phyloP scores from a whole-genome alignment of 1,284 basidiomycete genomes.

The Cutaneotrichosporon mucoides region DNA sequence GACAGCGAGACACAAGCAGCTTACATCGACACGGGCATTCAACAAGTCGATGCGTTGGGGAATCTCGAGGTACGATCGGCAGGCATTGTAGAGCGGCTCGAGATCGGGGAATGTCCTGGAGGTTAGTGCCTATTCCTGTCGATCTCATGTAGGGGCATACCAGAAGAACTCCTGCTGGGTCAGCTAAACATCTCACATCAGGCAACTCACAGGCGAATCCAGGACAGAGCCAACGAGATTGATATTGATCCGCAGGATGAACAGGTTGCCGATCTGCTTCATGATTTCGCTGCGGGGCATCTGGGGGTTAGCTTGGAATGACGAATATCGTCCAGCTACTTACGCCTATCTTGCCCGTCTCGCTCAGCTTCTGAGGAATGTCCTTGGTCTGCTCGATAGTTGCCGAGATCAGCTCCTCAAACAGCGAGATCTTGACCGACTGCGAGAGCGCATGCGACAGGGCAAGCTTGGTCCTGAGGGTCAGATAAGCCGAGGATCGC shows the following conservation, averaged over 20 bases:
- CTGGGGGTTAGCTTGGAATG: conserved; percentile 27
- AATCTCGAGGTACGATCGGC: conserved; percentile 88
- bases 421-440: conserved; percentile 94
- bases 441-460: conserved; percentile 92
- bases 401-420: conserved; percentile 85
- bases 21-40: conserved; percentile 80
- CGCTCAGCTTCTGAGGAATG: conserved; percentile 86
- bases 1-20: conserved; percentile 1
- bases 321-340: conserved; percentile 28
- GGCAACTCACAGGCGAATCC: conserved; percentile 64
- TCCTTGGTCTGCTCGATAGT: conserved; percentile 97
- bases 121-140: background rate
- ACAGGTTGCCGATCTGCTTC: conserved; percentile 93
- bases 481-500: conserved; percentile 8
- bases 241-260: conserved; percentile 89
- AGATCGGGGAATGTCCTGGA: conserved; percentile 71
- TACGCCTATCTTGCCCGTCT: conserved; percentile 90
- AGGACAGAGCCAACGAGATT: conserved; percentile 92
- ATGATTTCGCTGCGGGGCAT: conserved; percentile 73
- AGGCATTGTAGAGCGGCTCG: conserved; percentile 90
- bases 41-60: conserved; percentile 88
- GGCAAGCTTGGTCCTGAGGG: conserved; percentile 85
- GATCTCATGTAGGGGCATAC: conserved; percentile 41
- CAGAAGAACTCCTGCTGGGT: conserved; percentile 80
- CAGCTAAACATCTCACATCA: conserved; percentile 1